Evolutionary conservation across 2,329 filamentous ascomycete species (phyloP).

Genomic region (Geosmithia flava): DNA sequence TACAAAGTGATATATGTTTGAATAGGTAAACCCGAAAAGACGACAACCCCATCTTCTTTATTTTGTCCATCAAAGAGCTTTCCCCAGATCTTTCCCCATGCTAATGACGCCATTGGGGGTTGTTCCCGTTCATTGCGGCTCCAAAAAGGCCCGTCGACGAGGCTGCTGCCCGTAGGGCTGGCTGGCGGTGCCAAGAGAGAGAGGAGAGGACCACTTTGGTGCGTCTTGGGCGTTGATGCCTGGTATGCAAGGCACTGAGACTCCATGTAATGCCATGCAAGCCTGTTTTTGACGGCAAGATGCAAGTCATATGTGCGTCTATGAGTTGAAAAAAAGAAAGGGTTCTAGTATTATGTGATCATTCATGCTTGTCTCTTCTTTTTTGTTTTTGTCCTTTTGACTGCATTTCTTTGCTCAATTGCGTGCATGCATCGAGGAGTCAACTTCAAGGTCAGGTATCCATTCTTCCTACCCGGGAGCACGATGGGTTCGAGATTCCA

Average conservation of each 20-base stretch:
- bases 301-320: neutral
- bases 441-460: no score
- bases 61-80: neutral
- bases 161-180: conserved; percentile 2
- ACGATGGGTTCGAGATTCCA: no score
- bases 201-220: no score
- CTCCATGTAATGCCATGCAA: neutral
- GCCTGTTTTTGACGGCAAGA: neutral
- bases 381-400: neutral
- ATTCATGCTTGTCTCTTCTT: neutral
- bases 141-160: neutral
- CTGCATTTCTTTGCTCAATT: no score
- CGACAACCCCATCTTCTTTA: neutral
- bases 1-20: no score
- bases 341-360: neutral
- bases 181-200: neutral
- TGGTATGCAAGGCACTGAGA: neutral
- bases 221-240: neutral
- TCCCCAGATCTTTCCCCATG: conserved; percentile 2
- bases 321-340: neutral
- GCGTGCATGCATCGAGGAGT: no score
- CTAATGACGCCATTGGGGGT: conserved; percentile 2
- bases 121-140: conserved; percentile 1
- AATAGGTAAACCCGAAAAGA: neutral
- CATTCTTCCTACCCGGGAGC: no score